Percentiles rank a stretch among this genome's conserved stretches.
These are phyloP conservation scores for Xerocomus potaroensis DNA, from an alignment of 768 basidiomycete species.

Conservation along the genomic window DNA sequence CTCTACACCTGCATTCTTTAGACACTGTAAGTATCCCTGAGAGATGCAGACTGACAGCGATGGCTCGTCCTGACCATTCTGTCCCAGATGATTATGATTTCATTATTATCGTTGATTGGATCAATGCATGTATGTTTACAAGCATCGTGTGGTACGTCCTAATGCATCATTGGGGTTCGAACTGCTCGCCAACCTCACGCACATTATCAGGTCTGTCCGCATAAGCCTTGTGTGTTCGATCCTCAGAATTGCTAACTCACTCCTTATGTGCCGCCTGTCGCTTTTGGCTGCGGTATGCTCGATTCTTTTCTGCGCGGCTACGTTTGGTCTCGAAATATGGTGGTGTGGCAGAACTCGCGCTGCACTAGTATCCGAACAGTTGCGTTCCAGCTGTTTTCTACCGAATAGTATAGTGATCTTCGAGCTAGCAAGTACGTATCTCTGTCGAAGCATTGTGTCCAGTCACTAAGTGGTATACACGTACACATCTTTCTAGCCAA, in stretches of 20 bases:
- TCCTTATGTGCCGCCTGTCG: background rate
- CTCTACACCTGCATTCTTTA: background rate
- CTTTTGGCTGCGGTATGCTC: background rate
- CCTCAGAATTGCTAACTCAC: conserved; percentile 3
- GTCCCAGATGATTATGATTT: background rate
- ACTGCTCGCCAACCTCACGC: background rate
- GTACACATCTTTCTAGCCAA: background rate
- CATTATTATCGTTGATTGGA: background rate
- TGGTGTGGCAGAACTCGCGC: conserved; percentile 3
- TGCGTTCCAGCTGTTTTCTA: background rate
- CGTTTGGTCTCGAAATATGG: conserved; percentile 7
- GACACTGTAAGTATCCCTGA: conserved; percentile 2
- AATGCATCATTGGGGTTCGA: too few relatives aligned
- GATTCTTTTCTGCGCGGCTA: conserved; percentile 2
- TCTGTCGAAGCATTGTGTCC: too few relatives aligned
- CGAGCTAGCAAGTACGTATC: conserved; percentile 3
- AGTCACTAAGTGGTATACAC: background rate
- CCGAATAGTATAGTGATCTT: conserved; percentile 6
- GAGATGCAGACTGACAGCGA: too few relatives aligned
- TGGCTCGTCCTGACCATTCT: background rate
- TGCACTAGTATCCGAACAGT: background rate
- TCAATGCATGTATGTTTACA: conserved; percentile 10
- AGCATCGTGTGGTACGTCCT: conserved; percentile 9
- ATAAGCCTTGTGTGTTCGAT: conserved; percentile 15
- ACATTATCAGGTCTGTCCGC: conserved; percentile 14